These are phyloP conservation scores for Pulveroboletus sp. DNA, from an alignment of 768 basidiomycete genomes.

Conservation along the genomic window DNA sequence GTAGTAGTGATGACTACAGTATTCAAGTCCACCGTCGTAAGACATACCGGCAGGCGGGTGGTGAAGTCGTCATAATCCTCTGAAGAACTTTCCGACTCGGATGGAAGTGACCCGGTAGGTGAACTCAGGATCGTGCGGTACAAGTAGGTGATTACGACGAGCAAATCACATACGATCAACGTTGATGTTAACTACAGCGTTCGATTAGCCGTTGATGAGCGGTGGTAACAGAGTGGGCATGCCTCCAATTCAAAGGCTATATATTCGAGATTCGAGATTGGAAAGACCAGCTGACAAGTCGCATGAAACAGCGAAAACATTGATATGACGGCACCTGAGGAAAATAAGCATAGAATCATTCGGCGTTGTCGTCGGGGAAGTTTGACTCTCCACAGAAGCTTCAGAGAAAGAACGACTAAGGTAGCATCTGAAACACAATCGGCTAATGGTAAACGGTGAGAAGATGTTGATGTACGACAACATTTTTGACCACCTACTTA, in stretches of 20 bases:
- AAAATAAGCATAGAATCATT: background rate
- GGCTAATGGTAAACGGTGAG: background rate
- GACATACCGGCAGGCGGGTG: background rate
- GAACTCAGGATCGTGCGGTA: slow-evolving; percentile 3
- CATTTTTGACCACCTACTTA: background rate
- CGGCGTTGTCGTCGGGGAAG: slow-evolving; percentile 1
- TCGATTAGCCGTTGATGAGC: background rate
- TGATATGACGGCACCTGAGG: background rate
- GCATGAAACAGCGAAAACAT: background rate
- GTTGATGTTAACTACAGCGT: background rate
- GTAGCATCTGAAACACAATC: background rate
- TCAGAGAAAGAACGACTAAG: background rate
- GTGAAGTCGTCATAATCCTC: background rate
- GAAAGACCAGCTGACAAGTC: background rate
- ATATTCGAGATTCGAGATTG: background rate
- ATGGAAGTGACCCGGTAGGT: background rate
- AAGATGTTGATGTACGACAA: background rate
- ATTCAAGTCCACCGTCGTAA: background rate
- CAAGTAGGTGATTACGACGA: slow-evolving; percentile 11
- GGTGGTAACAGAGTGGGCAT: background rate
- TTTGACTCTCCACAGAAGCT: background rate
- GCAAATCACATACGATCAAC: slow-evolving; percentile 13
- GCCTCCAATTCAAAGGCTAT: background rate
- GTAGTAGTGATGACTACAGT: background rate
- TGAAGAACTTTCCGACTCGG: background rate